Conservation (phyloP, 306 rosid species). For the Gillenia trifoliata region DNA sequence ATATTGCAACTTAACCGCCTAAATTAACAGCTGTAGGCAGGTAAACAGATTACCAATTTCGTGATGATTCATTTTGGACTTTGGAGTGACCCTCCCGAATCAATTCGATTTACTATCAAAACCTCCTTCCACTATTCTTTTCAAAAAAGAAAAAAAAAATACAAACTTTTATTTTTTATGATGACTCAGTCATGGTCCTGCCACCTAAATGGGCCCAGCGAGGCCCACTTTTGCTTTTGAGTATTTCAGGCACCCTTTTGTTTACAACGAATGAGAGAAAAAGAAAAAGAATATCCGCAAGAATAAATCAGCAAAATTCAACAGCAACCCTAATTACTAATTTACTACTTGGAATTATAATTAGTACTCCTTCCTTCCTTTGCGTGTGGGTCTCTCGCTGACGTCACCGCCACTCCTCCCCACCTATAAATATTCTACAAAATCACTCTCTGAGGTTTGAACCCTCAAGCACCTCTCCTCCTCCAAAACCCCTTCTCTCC, state of each 20-base stretch:
- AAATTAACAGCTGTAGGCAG: neutral
- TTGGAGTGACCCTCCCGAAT: neutral
- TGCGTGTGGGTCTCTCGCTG: constrained; percentile 35
- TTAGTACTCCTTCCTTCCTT: neutral
- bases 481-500: neutral
- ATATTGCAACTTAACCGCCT: neutral
- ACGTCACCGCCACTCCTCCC: neutral
- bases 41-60: neutral
- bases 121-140: neutral
- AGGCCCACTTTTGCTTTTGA: neutral
- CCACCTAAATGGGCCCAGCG: neutral
- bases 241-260: neutral
- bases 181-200: neutral
- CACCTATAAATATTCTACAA: constrained; percentile 39
- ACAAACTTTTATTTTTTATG: neutral
- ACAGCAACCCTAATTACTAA: neutral
- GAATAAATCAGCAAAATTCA: neutral
- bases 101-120: neutral
- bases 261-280: neutral
- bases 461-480: neutral
- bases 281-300: constrained; percentile 22
- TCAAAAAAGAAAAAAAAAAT: neutral
- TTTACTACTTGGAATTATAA: neutral
- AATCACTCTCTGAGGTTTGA: constrained; percentile 38
- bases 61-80: neutral